Evolutionary conservation across 495 filamentous ascomycete species (phyloP), one percentile per base, ranked within the genome.

Genomic region (Hapsidospora chrysogenum): DNA sequence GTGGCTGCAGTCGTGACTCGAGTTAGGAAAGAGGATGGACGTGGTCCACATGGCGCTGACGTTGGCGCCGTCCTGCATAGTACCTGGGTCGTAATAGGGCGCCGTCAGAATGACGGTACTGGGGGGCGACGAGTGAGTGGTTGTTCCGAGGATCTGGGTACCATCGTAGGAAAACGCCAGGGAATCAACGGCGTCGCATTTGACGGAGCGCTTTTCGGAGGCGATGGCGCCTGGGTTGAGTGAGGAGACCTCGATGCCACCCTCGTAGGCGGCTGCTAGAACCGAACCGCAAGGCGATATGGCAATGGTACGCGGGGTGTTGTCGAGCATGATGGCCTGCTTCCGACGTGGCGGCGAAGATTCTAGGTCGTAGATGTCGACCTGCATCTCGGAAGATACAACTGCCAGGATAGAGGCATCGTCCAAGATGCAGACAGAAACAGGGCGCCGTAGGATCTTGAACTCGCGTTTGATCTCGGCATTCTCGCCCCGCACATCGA

Each of bases 31-130:
- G 1, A 92, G 58, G 18, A 92, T 85, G 27, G 86, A 85, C 1
- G 82, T 85, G 29, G 83, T 92, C 83, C 83, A 92, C 47, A 87
- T 63, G 5, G 74, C 75, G 46, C 77, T 80, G 26, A 87, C 66
- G 36, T 74, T 63, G 40, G 82, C 77, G 30, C 70, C 62, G n/a
- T 16, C 10, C 23, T 26, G 4, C 38, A 72, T 50, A 29, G 51
- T 58, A 1, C 61, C 66, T 11, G 66, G 69, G 38, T 72, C 68
- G 46, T 83, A 83, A 47, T 85, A 86, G 8, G 84, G 83, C 4
- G 81, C 82, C 0, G 79, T 80, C 11, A 92, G 64, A 38, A 83
- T 71, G 10, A 89, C 80, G 0, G 84, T 80, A 41, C 72, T 76
- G 15, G 73, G 74, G 27, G 69, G 68, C 10, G 60, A 58, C 19